A percentile compares a stretch with the other conserved stretches of the same genome.
These are phyloP conservation scores for Cydonia oblonga DNA, from an alignment of 331 rosid genomes.

Conservation along the genomic window DNA sequence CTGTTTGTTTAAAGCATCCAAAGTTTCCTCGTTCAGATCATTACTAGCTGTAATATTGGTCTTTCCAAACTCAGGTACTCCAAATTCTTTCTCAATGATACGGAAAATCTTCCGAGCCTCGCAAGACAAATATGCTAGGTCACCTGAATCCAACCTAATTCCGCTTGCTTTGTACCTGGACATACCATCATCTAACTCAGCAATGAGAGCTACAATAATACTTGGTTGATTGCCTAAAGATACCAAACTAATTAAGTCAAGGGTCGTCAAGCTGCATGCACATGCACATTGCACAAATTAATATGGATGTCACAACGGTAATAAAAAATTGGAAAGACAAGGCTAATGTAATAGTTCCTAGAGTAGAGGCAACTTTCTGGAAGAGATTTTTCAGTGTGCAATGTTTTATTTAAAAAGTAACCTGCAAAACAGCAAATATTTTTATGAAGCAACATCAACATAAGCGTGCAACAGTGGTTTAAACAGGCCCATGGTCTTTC, in stretches of 20 bases:
- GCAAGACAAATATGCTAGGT: constrained; percentile 73
- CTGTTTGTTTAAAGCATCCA: constrained; percentile 98
- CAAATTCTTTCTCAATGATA: constrained; percentile 64
- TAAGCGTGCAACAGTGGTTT: not conserved
- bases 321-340: not conserved
- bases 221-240: not conserved
- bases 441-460: not conserved
- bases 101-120: constrained; percentile 60
- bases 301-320: not conserved
- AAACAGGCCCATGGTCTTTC: not conserved
- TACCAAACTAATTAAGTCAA: not conserved
- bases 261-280: not conserved
- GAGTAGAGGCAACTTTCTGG: not conserved
- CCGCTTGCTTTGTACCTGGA: constrained; percentile 79
- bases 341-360: not conserved
- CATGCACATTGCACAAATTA: not conserved
- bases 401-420: not conserved
- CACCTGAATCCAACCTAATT: constrained; percentile 89
- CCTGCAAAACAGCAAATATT: not conserved
- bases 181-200: constrained; percentile 26
- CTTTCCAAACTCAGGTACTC: constrained; percentile 50
- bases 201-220: constrained; percentile 2
- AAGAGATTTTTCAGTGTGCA: not conserved
- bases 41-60: constrained; percentile 70
- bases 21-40: constrained; percentile 93